Evolutionary conservation across 305 asterid species (phyloP).

Genomic region (Solanum hybrid): DNA sequence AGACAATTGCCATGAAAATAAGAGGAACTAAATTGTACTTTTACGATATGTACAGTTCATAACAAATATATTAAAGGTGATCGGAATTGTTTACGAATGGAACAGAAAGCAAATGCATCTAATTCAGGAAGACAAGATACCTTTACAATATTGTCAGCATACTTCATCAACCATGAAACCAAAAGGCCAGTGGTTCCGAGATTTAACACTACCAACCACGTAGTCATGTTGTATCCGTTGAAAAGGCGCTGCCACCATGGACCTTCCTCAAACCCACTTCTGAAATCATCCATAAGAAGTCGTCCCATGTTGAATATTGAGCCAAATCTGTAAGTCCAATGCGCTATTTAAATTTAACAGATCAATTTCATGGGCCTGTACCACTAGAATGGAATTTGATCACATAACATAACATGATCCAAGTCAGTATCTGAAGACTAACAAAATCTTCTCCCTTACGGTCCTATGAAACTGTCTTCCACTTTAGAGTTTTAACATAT

Average conservation of each 20-base stretch:
- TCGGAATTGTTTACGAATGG: background rate
- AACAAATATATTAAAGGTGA: background rate
- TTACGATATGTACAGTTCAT: background rate
- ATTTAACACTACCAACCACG: slow-evolving; percentile 93
- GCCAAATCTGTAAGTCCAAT: slow-evolving; percentile 61
- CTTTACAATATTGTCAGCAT: slow-evolving; percentile 95
- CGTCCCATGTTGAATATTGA: slow-evolving; percentile 84
- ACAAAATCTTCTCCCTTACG: background rate
- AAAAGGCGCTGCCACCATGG: slow-evolving; percentile 93
- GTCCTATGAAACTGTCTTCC: background rate
- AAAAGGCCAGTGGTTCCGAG: slow-evolving; percentile 90
- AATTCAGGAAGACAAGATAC: slow-evolving; percentile 21
- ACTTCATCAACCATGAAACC: slow-evolving; percentile 98
- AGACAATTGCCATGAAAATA: background rate
- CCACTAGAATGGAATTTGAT: background rate
- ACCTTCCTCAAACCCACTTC: slow-evolving; percentile 78
- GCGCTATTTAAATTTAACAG: slow-evolving; percentile 12
- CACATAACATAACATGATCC: background rate
- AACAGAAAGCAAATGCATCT: background rate
- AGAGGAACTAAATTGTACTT: background rate
- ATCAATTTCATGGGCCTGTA: slow-evolving; percentile 3
- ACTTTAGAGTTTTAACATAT: background rate
- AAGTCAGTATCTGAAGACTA: background rate
- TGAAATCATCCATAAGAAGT: slow-evolving; percentile 67
- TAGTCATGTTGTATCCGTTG: slow-evolving; percentile 63